These are phyloP conservation scores for Ascochyta fabae DNA, from an alignment of 2,329 filamentous ascomycete genomes.

Conservation along the genomic window DNA sequence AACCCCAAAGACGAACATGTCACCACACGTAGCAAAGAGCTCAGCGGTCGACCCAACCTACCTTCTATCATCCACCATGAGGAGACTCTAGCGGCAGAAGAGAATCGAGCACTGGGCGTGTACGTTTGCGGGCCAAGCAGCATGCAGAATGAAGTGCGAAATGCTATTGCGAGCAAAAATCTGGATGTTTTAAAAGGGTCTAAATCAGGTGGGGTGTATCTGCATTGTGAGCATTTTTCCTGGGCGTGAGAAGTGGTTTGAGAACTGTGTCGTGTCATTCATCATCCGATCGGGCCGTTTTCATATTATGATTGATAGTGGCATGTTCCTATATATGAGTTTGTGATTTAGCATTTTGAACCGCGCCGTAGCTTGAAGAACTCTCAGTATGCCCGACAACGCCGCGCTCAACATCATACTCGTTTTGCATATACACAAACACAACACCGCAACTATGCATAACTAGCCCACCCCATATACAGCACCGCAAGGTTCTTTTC, in stretches of 20 bases:
- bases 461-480: constrained; percentile 57
- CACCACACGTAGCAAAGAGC: neutral
- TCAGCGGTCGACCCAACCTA: neutral
- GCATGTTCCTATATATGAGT: too few species aligned
- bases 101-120: constrained; percentile 35
- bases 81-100: neutral
- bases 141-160: constrained; percentile 57
- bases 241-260: constrained; percentile 14
- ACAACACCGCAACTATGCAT: constrained; percentile 29
- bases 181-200: constrained; percentile 42
- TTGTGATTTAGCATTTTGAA: too few species aligned
- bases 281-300: too few species aligned
- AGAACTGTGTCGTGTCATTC: too few species aligned
- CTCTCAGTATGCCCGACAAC: neutral
- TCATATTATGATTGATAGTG: too few species aligned
- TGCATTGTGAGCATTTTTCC: constrained; percentile 57
- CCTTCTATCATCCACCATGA: neutral
- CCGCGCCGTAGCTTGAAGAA: too few species aligned
- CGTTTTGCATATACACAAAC: neutral
- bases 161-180: constrained; percentile 56
- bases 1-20: neutral
- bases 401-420: neutral
- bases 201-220: constrained; percentile 48
- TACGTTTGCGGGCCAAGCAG: constrained; percentile 55
- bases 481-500: constrained; percentile 90